A percentile compares a stretch with the other conserved stretches of the same genome.
Conservation (phyloP, 441 rosid genomes). For the Mallotus japonicus region DNA sequence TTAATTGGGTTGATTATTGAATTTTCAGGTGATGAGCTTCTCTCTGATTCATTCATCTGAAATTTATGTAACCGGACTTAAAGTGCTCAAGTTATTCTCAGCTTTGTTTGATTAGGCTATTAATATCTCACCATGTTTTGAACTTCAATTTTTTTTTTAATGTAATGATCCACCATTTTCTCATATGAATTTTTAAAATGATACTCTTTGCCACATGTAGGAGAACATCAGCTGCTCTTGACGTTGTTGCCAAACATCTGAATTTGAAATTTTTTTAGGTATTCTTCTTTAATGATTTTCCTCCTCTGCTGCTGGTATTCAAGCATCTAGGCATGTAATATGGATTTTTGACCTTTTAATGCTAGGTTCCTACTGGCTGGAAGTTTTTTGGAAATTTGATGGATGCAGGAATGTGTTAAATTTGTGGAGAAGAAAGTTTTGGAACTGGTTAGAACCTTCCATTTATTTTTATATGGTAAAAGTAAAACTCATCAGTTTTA, state of each 20-base stretch:
- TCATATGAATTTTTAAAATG: not conserved
- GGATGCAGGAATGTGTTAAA: constrained; percentile 94
- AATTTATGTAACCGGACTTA: not conserved
- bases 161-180: not conserved
- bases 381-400: constrained; percentile 97
- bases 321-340: constrained; percentile 6
- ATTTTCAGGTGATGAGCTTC: too few species aligned
- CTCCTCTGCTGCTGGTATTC: constrained; percentile 6
- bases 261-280: constrained; percentile 97
- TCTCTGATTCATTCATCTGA: too few species aligned
- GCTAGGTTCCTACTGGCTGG: constrained; percentile 97
- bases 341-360: constrained; percentile 21
- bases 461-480: constrained; percentile 7
- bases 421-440: constrained; percentile 99
- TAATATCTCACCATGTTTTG: not conserved
- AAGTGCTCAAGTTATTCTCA: not conserved
- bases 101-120: not conserved
- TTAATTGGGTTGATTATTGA: too few species aligned
- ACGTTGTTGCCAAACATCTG: constrained; percentile 83
- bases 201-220: constrained; percentile 36
- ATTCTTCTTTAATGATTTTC: constrained; percentile 14
- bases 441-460: constrained; percentile 71
- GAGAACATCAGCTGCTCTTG: constrained; percentile 99
- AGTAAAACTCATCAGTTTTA: not conserved
- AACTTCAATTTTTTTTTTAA: constrained; percentile 25